Evolutionary conservation across 805 yeast species (phyloP).

Genomic region (Hermanozyma aechmeae): DNA sequence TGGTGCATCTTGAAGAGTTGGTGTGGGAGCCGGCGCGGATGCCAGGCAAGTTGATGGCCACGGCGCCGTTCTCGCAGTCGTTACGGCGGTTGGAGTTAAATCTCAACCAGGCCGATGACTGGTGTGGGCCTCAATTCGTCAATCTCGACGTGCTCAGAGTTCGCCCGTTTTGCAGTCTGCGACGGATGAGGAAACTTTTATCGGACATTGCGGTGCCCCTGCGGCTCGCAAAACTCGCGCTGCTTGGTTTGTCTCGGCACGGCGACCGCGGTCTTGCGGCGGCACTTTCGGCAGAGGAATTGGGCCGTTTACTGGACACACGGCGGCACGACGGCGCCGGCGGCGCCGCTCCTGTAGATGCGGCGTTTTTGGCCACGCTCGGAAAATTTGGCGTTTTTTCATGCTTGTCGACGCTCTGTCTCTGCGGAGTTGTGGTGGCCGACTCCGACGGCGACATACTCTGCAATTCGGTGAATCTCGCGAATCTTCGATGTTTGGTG

Average conservation of each 20-base stretch:
- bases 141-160: not conserved
- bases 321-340: not conserved
- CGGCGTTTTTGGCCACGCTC: conserved; percentile 1
- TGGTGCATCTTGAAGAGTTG: conserved; percentile 18
- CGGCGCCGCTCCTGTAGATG: conserved; percentile 1
- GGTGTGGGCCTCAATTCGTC: conserved; percentile 8
- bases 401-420: conserved; percentile 11
- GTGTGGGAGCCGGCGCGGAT: conserved; percentile 25
- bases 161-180: too few species aligned
- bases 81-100: conserved; percentile 19
- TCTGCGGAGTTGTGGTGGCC: conserved; percentile 15
- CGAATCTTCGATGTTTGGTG: conserved; percentile 16
- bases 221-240: not conserved
- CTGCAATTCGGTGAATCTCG: conserved; percentile 10
- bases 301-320: conserved; percentile 1
- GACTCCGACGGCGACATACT: conserved; percentile 14
- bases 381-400: conserved; percentile 8
- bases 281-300: too few species aligned
- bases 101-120: conserved; percentile 16
- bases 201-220: too few species aligned
- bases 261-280: too few species aligned
- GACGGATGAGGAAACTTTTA: too few species aligned
- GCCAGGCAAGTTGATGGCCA: conserved; percentile 16
- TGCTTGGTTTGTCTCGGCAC: not conserved
- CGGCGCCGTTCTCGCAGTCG: conserved; percentile 18